phyloP scores from a whole-genome alignment of 1,284 basidiomycete species.

The Schizophyllum amplum region DNA sequence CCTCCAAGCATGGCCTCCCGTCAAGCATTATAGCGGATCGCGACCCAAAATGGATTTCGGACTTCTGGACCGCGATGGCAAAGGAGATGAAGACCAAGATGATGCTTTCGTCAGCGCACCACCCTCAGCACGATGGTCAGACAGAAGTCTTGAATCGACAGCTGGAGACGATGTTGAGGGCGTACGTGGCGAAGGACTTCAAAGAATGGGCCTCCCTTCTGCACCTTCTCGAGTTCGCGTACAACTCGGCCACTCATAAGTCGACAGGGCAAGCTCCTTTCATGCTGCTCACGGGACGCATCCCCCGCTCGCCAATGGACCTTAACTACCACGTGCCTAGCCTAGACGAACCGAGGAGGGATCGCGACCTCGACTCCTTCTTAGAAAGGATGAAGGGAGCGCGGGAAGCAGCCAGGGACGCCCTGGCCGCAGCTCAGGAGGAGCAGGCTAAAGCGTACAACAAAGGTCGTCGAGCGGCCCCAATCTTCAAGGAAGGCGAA shows the following conservation, averaged over 20 bases:
- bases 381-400: not conserved
- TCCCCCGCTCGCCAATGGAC: not conserved
- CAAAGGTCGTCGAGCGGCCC: constrained; percentile 3
- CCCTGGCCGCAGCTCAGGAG: constrained; percentile 9
- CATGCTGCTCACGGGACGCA: constrained; percentile 2
- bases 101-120: constrained; percentile 3
- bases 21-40: constrained; percentile 15
- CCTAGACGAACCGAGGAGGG: no score
- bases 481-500: constrained; percentile 17
- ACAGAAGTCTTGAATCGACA: constrained; percentile 13
- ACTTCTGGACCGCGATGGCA: constrained; percentile 15
- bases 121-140: constrained; percentile 9
- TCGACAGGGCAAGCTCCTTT: constrained; percentile 11
- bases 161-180: constrained; percentile 11
- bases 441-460: constrained; percentile 15
- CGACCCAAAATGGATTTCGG: constrained; percentile 15
- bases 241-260: constrained; percentile 18
- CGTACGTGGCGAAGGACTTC: constrained; percentile 8
- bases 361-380: constrained; percentile 14
- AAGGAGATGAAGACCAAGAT: constrained; percentile 1
- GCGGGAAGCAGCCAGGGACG: constrained; percentile 3
- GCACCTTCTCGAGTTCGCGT: constrained; percentile 14
- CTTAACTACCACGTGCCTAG: not conserved
- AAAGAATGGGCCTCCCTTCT: constrained; percentile 14
- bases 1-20: constrained; percentile 15